Conservation (phyloP, 306 rosid genomes). For the Malus asiatica region DNA sequence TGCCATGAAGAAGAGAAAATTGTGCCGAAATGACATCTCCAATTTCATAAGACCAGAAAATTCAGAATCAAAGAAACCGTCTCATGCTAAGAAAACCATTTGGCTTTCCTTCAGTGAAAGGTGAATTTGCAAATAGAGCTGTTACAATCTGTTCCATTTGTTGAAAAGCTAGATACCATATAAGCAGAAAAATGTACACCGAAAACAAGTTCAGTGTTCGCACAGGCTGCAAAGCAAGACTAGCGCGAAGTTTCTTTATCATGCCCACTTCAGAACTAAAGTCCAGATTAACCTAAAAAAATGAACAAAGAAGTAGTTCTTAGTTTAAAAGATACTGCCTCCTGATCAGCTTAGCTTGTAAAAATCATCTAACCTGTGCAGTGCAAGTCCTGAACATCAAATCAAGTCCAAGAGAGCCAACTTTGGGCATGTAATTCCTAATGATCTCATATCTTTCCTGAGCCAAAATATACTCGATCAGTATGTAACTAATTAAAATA, state of each 20-base stretch:
- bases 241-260: slow-evolving; percentile 85
- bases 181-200: slow-evolving; percentile 8
- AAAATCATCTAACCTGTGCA: slow-evolving; percentile 63
- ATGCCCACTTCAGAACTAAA: slow-evolving; percentile 88
- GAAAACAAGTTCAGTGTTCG: slow-evolving; percentile 24
- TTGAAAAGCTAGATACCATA: slow-evolving; percentile 22
- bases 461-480: slow-evolving; percentile 32
- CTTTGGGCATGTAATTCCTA: slow-evolving; percentile 93
- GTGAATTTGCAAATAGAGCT: slow-evolving; percentile 93
- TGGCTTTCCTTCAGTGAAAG: slow-evolving; percentile 89
- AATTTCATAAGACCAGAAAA: slow-evolving; percentile 8
- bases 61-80: slow-evolving; percentile 41
- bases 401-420: slow-evolving; percentile 93
- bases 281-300: slow-evolving; percentile 82
- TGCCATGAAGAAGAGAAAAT: background rate
- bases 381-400: slow-evolving; percentile 99
- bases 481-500: slow-evolving; percentile 18
- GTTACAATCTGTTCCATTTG: slow-evolving; percentile 78
- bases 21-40: no score
- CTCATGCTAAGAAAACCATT: slow-evolving; percentile 92
- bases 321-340: slow-evolving; percentile 3
- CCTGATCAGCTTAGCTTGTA: slow-evolving; percentile 14
- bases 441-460: slow-evolving; percentile 92
- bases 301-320: slow-evolving; percentile 1
- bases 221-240: slow-evolving; percentile 97